Evolutionary conservation across 2,329 filamentous ascomycete genomes (phyloP).

Genomic region (Cytospora piceae): DNA sequence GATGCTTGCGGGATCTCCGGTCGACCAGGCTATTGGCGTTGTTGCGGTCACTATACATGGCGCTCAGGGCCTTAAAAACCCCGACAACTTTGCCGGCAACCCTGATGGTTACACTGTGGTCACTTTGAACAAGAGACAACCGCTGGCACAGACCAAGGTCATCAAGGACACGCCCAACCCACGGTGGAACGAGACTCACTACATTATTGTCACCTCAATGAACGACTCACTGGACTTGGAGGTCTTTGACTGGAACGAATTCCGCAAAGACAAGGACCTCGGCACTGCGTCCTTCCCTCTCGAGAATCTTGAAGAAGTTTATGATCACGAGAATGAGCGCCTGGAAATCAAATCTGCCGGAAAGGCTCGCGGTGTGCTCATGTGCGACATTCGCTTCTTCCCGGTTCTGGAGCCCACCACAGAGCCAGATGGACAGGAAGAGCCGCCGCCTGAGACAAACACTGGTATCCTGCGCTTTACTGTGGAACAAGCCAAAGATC

Average conservation of each 20-base stretch:
- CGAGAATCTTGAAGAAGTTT: constrained; percentile 76
- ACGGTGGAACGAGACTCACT: constrained; percentile 95
- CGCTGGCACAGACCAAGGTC: constrained; percentile 87
- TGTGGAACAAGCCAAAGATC: constrained; percentile 93
- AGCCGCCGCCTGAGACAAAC: constrained; percentile 84
- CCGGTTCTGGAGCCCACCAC: constrained; percentile 78
- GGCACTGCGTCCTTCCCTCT: constrained; percentile 84
- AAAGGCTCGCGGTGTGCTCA: constrained; percentile 78
- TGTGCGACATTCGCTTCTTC: constrained; percentile 90
- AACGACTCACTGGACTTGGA: constrained; percentile 85
- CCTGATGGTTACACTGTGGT: constrained; percentile 88
- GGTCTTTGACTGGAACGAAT: constrained; percentile 92
- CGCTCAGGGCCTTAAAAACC: constrained; percentile 90
- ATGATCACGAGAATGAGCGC: constrained; percentile 80
- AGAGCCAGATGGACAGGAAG: constrained; percentile 74
- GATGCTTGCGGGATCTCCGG: constrained; percentile 90
- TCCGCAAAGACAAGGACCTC: constrained; percentile 94
- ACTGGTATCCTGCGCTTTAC: constrained; percentile 94
- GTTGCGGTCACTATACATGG: constrained; percentile 89
- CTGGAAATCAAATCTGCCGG: constrained; percentile 85
- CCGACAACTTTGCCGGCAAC: constrained; percentile 89
- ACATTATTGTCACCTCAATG: constrained; percentile 90
- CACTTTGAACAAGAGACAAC: constrained; percentile 79
- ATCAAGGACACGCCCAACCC: constrained; percentile 84
- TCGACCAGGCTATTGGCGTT: constrained; percentile 95